Base-by-base conservation (phyloP, 106 monocot species). In the Dioscorea alata region DNA sequence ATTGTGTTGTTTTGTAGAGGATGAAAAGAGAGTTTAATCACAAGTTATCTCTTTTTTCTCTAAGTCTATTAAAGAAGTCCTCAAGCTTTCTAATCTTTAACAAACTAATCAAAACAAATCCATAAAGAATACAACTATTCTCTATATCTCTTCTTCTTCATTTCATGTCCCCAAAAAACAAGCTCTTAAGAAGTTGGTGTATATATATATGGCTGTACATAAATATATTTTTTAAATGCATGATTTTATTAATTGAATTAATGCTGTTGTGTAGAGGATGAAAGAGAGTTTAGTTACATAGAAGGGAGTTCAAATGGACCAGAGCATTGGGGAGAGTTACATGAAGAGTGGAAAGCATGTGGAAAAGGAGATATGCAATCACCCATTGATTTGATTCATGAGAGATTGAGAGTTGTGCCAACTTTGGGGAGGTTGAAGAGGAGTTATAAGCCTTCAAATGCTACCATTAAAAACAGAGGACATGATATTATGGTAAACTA, bases 401-500 rank as follows among this genome's bases (percentile, higher is more conserved):
- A 67, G 48, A 23, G 48, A 7, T 49, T 31, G 4, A 33, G 65
- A 23, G 17, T 59, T 0, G 12, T 49, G 4, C 35, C 17, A 1
- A 4, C 5, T 13, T 17, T 59, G 15, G 67, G 67, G 0, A n/a
- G 25, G 57, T 33, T 74, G 12, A 19, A 28, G 48, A 22, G 59
- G 7, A 17, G 6, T 12, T 67, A 74, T 23, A 20, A 33, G 21
- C 58, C 59, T 0, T 10, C 59, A 1, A 8, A 13, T 6, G 74
- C 74, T 4, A 14, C 54, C 6, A 4, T 74, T 16, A 58, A 66
- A 25, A 74, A 74, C 25, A 21, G 66, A 0, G 66, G 66, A 14
- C 74, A 74, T 23, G 74, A 59, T 14, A 67, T 74, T 4, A 74
- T 49, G 74, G 74, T 74, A 23, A 24, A 25, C 1, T 1, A 12